These are phyloP conservation scores for Farysia itapuensis DNA, from an alignment of 1,284 basidiomycete genomes.

Conservation along the genomic window DNA sequence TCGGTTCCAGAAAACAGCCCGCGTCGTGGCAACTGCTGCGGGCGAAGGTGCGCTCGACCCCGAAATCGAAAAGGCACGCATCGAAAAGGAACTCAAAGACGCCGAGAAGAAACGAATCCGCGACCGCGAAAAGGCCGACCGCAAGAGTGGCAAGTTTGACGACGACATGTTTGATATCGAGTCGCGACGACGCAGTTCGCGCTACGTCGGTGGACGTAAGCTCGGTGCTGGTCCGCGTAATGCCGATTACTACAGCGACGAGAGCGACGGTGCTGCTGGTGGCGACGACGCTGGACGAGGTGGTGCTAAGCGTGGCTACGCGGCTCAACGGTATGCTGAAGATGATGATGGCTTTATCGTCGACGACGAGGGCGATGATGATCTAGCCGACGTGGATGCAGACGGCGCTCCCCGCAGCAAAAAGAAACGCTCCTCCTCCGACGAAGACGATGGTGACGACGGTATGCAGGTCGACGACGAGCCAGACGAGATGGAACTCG, in stretches of 20 bases:
- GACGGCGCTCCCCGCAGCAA: constrained; percentile 11
- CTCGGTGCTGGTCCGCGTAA: constrained; percentile 32
- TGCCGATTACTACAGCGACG: constrained; percentile 51
- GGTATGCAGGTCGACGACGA: constrained; percentile 53
- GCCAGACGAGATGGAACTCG: constrained; percentile 52
- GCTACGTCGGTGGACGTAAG: constrained; percentile 23
- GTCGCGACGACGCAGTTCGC: constrained; percentile 14
- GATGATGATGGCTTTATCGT: constrained; percentile 56
- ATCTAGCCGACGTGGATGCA: constrained; percentile 24
- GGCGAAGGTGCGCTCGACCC: constrained; percentile 58
- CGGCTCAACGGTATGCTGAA: constrained; percentile 33
- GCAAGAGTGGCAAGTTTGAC: constrained; percentile 38
- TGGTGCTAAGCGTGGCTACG: constrained; percentile 17
- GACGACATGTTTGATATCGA: constrained; percentile 47
- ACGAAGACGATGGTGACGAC: constrained; percentile 36
- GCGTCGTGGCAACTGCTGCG: constrained; percentile 64
- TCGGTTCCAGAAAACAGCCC: constrained; percentile 73
- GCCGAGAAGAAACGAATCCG: constrained; percentile 51
- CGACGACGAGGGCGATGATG: constrained; percentile 42
- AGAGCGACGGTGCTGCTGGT: constrained; percentile 31
- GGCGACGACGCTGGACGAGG: constrained; percentile 16
- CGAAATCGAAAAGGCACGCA: constrained; percentile 67
- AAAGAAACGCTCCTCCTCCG: constrained; percentile 13
- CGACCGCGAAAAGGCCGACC: constrained; percentile 38
- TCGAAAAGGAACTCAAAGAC: constrained; percentile 53